phyloP scores from a whole-genome alignment of 2,329 filamentous ascomycete species.

The Dendryphion nanum region DNA sequence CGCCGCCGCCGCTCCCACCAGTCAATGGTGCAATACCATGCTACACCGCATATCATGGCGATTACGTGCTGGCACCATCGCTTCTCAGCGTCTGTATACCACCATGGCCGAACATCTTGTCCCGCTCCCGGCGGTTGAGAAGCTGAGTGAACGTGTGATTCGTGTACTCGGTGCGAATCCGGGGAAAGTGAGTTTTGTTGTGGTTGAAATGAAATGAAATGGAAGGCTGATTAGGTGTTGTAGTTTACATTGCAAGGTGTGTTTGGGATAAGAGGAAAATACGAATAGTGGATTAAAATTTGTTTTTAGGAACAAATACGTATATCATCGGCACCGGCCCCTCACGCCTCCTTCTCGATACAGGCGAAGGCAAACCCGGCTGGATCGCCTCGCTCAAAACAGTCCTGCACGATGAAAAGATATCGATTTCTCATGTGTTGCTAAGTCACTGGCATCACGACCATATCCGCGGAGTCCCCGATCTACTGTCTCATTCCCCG shows the following conservation, averaged over 20 bases:
- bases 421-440: slow-evolving; percentile 66
- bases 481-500: slow-evolving; percentile 66
- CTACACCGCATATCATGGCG: too few relatives aligned
- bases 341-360: slow-evolving; percentile 80
- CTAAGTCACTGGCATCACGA: slow-evolving; percentile 94
- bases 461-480: slow-evolving; percentile 72
- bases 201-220: neutral
- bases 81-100: slow-evolving; percentile 21
- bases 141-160: slow-evolving; percentile 74
- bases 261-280: too few relatives aligned
- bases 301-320: slow-evolving; percentile 81
- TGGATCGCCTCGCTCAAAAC: slow-evolving; percentile 69
- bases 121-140: slow-evolving; percentile 69
- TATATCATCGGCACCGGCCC: slow-evolving; percentile 81
- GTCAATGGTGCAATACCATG: too few relatives aligned
- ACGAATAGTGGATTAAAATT: too few relatives aligned
- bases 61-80: slow-evolving; percentile 16
- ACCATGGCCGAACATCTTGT: slow-evolving; percentile 63
- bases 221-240: slow-evolving; percentile 12
- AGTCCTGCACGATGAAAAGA: slow-evolving; percentile 66
- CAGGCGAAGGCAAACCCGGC: slow-evolving; percentile 73
- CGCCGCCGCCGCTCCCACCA: too few relatives aligned
- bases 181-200: slow-evolving; percentile 60
- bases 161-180: slow-evolving; percentile 90
- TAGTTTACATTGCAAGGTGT: slow-evolving; percentile 64